Base-by-base conservation (phyloP, 345 rosid genomes). In the Excoecaria cochinchinensis region DNA sequence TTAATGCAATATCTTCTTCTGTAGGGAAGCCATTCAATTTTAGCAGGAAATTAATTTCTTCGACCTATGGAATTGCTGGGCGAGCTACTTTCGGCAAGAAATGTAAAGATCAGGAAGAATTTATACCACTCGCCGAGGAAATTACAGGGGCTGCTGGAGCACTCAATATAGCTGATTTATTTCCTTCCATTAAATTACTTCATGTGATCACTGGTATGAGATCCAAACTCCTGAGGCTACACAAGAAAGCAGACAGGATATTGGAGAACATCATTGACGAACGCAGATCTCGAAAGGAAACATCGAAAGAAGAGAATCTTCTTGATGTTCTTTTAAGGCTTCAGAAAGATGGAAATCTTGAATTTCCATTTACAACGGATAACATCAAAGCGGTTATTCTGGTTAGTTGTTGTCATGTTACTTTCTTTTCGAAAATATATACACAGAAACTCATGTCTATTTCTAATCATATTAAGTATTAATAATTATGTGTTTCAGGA, bases 101-200 rank as follows among this genome's bases (percentile, higher is more conserved):
- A 44, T 15, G 58, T 3, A 67, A 58, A 1, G 78, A 19, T 0
- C 53, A 75, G 9, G 67, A 58, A 15, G 56, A 19, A 10, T 67
- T 75, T 8, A 15, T 57, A 22, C 31, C 58, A 11, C 22, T 69
- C 3, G 40, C 53, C 0, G 50, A 44, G 22, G 25, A 77, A 38
- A 3, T 25, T 9, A 0, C 13, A 5, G 17, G 4, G 60, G n/a
- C 68, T 22, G 11, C 60, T 4, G 46, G 60, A 0, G 82, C 82
- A 10, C 80, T 82, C 17, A 72, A 60, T 66, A 1, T 82, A 17
- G 48, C 55, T 0, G 84, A 82, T 67, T 3, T 56, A 11, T 85
- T 55, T 46, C 87, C 87, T 61, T 82, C 85, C 13, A 36, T 48
- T 5, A 73, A 31, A 42, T 60, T 72, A 24, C 76, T 80, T 36